Conservation (phyloP, 1,284 basidiomycete species). For the Microbotryum lychnidis-dioicae region DNA sequence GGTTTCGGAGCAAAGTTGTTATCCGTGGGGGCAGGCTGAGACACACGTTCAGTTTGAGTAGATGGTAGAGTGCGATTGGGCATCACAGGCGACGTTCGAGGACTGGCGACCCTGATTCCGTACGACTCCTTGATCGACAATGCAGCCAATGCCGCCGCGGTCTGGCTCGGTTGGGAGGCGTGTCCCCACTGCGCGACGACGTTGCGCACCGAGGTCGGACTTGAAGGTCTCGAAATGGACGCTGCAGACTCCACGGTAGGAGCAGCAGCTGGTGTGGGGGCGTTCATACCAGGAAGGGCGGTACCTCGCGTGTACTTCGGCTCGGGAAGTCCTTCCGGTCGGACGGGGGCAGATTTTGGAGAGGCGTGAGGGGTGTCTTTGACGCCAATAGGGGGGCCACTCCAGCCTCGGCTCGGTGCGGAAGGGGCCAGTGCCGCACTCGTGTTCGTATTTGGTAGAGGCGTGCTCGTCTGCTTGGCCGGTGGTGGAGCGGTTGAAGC, state of each 20-base stretch:
- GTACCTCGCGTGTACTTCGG: constrained; percentile 15
- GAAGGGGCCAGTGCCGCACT: background rate
- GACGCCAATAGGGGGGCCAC: constrained; percentile 9
- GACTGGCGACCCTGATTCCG: constrained; percentile 12
- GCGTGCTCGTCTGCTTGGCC: background rate
- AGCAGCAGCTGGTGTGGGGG: background rate
- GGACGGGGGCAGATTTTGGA: background rate
- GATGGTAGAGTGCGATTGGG: too few species aligned
- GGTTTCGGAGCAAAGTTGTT: too few species aligned
- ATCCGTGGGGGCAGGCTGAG: too few species aligned
- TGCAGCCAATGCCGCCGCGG: background rate
- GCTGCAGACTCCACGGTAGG: background rate
- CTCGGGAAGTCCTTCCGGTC: background rate
- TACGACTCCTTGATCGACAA: constrained; percentile 20
- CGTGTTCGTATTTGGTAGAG: background rate
- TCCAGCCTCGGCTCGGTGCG: constrained; percentile 2
- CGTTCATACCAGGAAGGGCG: constrained; percentile 20
- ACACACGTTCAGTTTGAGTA: too few species aligned
- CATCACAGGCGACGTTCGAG: too few species aligned
- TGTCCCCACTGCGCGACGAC: background rate
- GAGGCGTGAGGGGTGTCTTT: background rate
- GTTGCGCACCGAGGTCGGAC: background rate
- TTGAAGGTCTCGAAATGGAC: background rate
- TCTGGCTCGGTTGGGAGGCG: background rate
- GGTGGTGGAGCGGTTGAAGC: background rate